phyloP scores from a whole-genome alignment of 306 rosid genomes.

The Sechiopsis laciniata region DNA sequence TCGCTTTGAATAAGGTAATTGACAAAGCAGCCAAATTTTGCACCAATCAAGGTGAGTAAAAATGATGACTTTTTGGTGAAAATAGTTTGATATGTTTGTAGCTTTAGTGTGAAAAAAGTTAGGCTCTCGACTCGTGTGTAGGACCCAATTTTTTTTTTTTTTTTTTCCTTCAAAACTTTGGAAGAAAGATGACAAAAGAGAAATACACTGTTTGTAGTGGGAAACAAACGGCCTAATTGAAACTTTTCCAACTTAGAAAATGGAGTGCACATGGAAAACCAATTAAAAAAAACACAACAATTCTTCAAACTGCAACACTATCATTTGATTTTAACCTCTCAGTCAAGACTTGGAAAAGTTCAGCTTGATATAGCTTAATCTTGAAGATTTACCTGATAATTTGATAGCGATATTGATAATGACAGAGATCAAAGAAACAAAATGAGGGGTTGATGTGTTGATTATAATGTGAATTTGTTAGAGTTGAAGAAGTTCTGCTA shows the following conservation, averaged over 20 bases:
- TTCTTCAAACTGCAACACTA: not conserved
- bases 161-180: not conserved
- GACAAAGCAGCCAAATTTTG: slow-evolving; percentile 5
- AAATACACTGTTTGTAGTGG: not conserved
- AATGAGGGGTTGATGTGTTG: not conserved
- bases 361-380: not conserved
- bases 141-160: not conserved
- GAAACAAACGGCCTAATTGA: slow-evolving; percentile 7
- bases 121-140: not conserved
- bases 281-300: not conserved
- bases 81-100: not conserved
- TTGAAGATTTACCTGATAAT: not conserved
- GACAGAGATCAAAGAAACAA: not conserved
- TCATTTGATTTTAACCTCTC: not conserved
- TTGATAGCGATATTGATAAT: not conserved
- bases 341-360: not conserved
- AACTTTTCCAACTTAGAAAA: not conserved
- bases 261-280: slow-evolving; percentile 19
- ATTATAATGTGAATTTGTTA: not conserved
- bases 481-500: not conserved
- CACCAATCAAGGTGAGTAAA: slow-evolving; percentile 14
- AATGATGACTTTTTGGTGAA: not conserved
- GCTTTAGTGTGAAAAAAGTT: slow-evolving; percentile 8
- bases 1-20: not conserved
- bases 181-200: not conserved